These are phyloP conservation scores for Aegilops longissima DNA, from an alignment of 176 grass and related monocot genomes.

Conservation along the genomic window DNA sequence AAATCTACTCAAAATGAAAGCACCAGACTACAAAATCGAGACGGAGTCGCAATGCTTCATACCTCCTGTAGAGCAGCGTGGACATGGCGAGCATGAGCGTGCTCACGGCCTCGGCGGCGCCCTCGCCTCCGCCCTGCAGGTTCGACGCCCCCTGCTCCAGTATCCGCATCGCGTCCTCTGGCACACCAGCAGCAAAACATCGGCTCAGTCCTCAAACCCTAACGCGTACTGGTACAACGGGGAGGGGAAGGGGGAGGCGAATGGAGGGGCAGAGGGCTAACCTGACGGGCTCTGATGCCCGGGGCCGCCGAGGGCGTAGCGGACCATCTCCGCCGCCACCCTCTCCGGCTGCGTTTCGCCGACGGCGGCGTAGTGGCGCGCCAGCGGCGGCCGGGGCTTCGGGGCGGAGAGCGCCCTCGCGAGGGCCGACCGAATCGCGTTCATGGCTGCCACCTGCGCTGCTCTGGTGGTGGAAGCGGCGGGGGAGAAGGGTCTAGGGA, in stretches of 20 bases:
- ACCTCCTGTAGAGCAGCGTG: constrained; percentile 85
- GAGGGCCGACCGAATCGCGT: constrained; percentile 30
- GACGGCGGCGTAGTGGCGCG: not conserved
- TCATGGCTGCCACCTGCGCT: constrained; percentile 38
- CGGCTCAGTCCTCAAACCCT: not conserved
- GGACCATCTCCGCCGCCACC: constrained; percentile 78
- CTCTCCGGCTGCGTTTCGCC: constrained; percentile 44
- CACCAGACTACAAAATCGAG: constrained; percentile 24
- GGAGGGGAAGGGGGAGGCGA: not conserved
- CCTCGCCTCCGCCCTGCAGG: constrained; percentile 58
- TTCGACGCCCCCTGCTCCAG: constrained; percentile 86
- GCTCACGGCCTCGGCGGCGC: constrained; percentile 55
- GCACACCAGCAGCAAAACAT: constrained; percentile 28
- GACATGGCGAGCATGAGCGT: constrained; percentile 79
- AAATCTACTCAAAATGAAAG: not conserved
- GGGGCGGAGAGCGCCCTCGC: not conserved
- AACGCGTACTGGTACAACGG: not conserved
- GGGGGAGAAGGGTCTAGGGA: not conserved
- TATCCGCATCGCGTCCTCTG: constrained; percentile 81
- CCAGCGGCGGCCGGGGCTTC: not conserved
- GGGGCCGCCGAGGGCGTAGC: constrained; percentile 64
- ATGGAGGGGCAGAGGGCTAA: not conserved
- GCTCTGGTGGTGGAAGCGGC: constrained; percentile 2
- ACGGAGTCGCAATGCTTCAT: not conserved
- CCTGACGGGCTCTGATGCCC: constrained; percentile 60